Evolutionary conservation across 2,329 filamentous ascomycete species (phyloP).

Genomic region (Hypoxylon sp.): DNA sequence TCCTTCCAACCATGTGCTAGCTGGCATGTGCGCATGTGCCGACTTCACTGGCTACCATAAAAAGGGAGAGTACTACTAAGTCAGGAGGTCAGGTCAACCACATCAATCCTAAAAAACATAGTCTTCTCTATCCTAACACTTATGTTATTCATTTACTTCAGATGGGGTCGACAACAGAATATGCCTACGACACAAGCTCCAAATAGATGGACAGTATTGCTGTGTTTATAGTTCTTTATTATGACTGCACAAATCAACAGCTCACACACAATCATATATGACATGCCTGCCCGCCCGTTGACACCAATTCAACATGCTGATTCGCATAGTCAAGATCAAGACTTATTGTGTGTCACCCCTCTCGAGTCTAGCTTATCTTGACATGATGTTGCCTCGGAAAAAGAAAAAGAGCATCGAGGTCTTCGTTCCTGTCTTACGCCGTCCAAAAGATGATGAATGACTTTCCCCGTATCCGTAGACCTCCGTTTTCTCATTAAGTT

Average conservation of each 20-base stretch:
- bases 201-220: neutral
- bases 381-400: conserved; percentile 23
- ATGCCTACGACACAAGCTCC: too few species aligned
- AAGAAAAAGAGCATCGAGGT: conserved; percentile 24
- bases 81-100: conserved; percentile 17
- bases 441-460: conserved; percentile 41
- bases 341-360: neutral
- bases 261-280: conserved; percentile 23
- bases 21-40: conserved; percentile 38
- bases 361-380: conserved; percentile 14
- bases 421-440: conserved; percentile 40
- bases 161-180: too few species aligned
- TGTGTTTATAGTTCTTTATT: conserved; percentile 23
- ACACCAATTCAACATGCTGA: conserved; percentile 30
- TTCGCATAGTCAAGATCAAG: conserved; percentile 30
- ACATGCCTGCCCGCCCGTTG: conserved; percentile 16
- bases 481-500: conserved; percentile 48
- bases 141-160: too few species aligned
- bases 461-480: conserved; percentile 44
- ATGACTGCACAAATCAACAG: conserved; percentile 27
- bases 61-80: neutral
- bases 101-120: neutral
- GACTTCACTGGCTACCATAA: conserved; percentile 23
- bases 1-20: conserved; percentile 35
- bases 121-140: neutral